Evolutionary conservation across 2,329 filamentous ascomycete species (phyloP), one percentile per base, ranked within the genome.

Genomic region (Monosporascus sp.): DNA sequence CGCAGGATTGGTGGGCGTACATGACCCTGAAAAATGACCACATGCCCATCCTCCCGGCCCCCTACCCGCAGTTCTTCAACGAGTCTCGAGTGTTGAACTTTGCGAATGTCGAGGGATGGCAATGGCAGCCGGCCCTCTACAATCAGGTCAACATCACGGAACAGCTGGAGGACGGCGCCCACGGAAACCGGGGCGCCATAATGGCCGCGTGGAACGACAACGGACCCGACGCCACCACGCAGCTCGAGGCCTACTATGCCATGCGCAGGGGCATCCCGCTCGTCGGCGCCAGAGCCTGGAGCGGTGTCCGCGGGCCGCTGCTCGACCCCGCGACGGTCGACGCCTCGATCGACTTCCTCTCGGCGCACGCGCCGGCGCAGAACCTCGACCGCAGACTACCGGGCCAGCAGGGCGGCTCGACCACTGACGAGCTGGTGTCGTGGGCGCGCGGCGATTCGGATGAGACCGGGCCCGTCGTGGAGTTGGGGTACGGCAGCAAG

Each of bases 21-120:
- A 77, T 80, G 70, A 74, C 72, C 5, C 59, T 82, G 50, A 81
- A 81, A 54, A 81, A 79, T 54, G 73, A 77, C 54, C 74, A 77
- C 56, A 72, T 62, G 49, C 75, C 74, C 2, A 76, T 76, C 37
- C 52, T 72, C 0, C 75, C 75, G 0, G 73, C 72, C 0, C 68
- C 70, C 4, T 78, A 77, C 48, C 72, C 74, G 1, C 74, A 76
- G 45, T 74, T 74, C 54, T 77, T 73, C 62, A 75, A 77, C 54
- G 64, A 68, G 47, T 66, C 66, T n/a, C 67, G 74, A 0, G 67
- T 74, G 0, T 55, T 76, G 49, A 68, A 74, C 54, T 81, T 81
- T 44, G 74, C 69, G 2, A 66, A 70, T 25, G 55, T 64, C 5
- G 53, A 57, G 0, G 69, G 65, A 0, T 74, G 72, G 73, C 74